These are phyloP conservation scores for Claviceps sp. DNA, from an alignment of 2,329 filamentous ascomycete genomes.

Conservation along the genomic window DNA sequence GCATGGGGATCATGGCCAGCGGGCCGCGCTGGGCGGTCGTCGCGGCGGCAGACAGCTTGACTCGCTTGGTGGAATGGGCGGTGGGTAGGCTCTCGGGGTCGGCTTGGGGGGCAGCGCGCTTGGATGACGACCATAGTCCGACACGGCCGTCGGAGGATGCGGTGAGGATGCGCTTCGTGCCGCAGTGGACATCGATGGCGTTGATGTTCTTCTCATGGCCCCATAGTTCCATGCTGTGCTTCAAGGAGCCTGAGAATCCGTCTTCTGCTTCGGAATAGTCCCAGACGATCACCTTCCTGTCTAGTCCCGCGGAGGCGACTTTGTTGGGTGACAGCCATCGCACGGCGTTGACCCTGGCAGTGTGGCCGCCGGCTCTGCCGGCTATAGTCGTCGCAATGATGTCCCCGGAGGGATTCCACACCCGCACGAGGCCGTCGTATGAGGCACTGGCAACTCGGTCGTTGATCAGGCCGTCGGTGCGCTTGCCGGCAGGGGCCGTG, in stretches of 20 bases:
- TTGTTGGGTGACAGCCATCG: conserved; percentile 69
- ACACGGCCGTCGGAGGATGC: conserved; percentile 72
- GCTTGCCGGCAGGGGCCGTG: conserved; percentile 44
- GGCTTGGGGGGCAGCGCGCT: conserved; percentile 61
- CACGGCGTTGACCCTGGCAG: conserved; percentile 64
- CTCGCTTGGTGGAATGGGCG: conserved; percentile 58
- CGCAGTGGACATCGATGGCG: conserved; percentile 57
- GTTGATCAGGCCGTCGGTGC: conserved; percentile 21
- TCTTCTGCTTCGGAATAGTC: conserved; percentile 61
- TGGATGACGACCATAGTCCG: conserved; percentile 79
- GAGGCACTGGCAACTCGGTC: conserved; percentile 73
- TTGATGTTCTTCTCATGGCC: conserved; percentile 68
- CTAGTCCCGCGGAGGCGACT: conserved; percentile 71
- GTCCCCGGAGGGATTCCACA: conserved; percentile 86
- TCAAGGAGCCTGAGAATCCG: conserved; percentile 47
- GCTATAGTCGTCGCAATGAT: conserved; percentile 64
- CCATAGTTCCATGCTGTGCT: conserved; percentile 67
- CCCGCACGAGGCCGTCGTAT: conserved; percentile 76
- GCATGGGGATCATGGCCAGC: conserved; percentile 56
- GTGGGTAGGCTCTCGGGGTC: conserved; percentile 56
- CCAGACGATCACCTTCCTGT: conserved; percentile 81
- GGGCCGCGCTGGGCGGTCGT: conserved; percentile 62
- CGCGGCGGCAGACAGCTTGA: conserved; percentile 43
- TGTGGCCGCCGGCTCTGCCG: conserved; percentile 57
- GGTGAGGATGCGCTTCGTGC: conserved; percentile 67